phyloP scores from a whole-genome alignment of 1,284 basidiomycete species.

The Phenoliferia sp. region DNA sequence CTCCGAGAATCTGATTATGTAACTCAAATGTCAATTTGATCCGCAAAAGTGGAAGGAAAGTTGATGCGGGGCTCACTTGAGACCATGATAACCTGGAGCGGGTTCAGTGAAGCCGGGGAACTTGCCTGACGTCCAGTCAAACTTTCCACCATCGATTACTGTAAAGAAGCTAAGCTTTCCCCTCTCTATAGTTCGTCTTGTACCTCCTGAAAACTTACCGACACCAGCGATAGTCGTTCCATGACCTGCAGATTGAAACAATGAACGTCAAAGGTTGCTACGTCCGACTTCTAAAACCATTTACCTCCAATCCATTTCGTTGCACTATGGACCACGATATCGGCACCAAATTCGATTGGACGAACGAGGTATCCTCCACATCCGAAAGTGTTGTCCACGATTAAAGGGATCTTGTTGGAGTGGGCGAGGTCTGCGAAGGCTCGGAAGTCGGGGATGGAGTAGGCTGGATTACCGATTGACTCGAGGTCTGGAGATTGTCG shows the following conservation, averaged over 20 bases:
- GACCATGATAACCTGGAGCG: slow-evolving; percentile 72
- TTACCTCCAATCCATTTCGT: slow-evolving; percentile 39
- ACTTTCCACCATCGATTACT: slow-evolving; percentile 4
- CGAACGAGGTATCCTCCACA: slow-evolving; percentile 42
- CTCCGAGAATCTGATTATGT: slow-evolving; percentile 46
- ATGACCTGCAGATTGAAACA: not conserved
- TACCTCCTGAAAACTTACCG: not conserved
- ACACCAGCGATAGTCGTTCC: slow-evolving; percentile 1
- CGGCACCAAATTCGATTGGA: slow-evolving; percentile 24
- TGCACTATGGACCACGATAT: slow-evolving; percentile 37
- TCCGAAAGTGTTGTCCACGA: slow-evolving; percentile 40
- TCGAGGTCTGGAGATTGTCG: slow-evolving; percentile 53
- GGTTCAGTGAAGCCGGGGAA: slow-evolving; percentile 62
- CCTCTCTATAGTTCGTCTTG: not conserved
- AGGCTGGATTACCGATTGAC: slow-evolving; percentile 72
- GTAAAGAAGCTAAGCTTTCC: not conserved
- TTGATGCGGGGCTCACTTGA: slow-evolving; percentile 30
- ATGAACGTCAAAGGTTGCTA: not conserved
- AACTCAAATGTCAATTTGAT: slow-evolving; percentile 27
- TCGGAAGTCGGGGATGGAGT: slow-evolving; percentile 38
- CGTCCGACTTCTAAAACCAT: not conserved
- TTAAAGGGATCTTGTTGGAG: slow-evolving; percentile 26
- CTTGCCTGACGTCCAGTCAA: slow-evolving; percentile 52
- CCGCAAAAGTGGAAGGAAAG: slow-evolving; percentile 62
- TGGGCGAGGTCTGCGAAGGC: slow-evolving; percentile 41